Evolutionary conservation across 2,329 filamentous ascomycete species (phyloP).

Genomic region (Alternaria gansuensis): DNA sequence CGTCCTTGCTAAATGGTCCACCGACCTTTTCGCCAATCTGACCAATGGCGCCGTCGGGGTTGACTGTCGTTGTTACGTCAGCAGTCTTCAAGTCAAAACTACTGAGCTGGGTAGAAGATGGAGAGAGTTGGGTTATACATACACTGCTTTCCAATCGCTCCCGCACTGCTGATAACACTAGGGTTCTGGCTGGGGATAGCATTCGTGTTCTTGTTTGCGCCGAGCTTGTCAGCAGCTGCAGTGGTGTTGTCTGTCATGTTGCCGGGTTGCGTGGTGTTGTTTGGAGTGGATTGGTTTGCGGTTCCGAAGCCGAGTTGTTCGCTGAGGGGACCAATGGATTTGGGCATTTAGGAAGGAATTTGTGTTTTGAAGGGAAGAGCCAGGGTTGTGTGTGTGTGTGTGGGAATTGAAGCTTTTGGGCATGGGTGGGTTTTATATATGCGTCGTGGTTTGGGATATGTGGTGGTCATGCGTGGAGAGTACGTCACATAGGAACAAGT

Average conservation of each 20-base stretch:
- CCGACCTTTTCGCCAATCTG: conserved; percentile 61
- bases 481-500: conserved; percentile 16
- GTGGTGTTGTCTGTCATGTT: conserved; percentile 37
- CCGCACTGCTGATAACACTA: conserved; percentile 59
- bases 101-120: too few species aligned
- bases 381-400: background rate
- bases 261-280: conserved; percentile 11
- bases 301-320: conserved; percentile 32
- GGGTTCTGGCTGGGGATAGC: conserved; percentile 47
- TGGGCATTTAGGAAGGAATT: conserved; percentile 28
- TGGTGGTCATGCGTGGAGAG: background rate
- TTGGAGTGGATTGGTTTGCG: conserved; percentile 19
- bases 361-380: too few species aligned
- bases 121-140: background rate
- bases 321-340: conserved; percentile 35
- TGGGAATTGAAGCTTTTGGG: too few species aligned
- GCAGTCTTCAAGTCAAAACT: too few species aligned
- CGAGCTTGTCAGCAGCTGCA: conserved; percentile 39
- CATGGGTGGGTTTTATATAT: too few species aligned
- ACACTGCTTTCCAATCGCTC: conserved; percentile 64
- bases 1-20: conserved; percentile 58
- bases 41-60: conserved; percentile 60
- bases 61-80: conserved; percentile 46
- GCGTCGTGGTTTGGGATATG: background rate
- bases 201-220: conserved; percentile 44